phyloP scores from a whole-genome alignment of 306 rosid species.

The Casuarina glauca region DNA sequence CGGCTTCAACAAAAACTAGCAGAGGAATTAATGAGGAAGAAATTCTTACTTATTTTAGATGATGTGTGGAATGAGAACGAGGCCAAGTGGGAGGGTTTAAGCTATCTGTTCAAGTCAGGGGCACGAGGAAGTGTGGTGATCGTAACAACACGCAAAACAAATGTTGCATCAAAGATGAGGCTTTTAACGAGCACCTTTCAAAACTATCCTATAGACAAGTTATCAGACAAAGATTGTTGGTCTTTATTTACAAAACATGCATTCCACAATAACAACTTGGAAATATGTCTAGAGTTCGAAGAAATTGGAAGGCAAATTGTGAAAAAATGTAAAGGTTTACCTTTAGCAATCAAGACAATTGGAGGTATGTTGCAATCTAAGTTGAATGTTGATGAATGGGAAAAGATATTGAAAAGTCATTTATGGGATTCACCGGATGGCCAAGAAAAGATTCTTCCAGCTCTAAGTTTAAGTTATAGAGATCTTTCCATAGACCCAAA shows the following conservation, averaged over 20 bases:
- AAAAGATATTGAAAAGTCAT: background rate
- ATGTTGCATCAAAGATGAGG: conserved; percentile 2
- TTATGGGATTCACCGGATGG: conserved; percentile 26
- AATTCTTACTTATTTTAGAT: conserved; percentile 32
- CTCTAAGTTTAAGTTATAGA: conserved; percentile 18
- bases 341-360: conserved; percentile 22
- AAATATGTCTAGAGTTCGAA: background rate
- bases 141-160: conserved; percentile 23
- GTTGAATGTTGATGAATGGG: conserved; percentile 11
- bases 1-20: background rate
- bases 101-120: background rate
- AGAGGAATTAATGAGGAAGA: conserved; percentile 5
- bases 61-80: conserved; percentile 34
- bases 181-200: no score
- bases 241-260: conserved; percentile 24
- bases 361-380: conserved; percentile 28
- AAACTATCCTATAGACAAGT: background rate
- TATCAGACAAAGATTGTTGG: conserved; percentile 31
- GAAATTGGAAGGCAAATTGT: conserved; percentile 17
- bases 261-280: background rate
- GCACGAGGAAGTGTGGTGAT: conserved; percentile 12
- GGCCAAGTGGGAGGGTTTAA: conserved; percentile 15
- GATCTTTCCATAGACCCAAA: background rate
- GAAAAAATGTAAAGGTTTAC: conserved; percentile 26
- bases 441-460: background rate